These are phyloP conservation scores for Aureobasidium sp. DNA, from an alignment of 2,329 filamentous ascomycete species.

Conservation along the genomic window DNA sequence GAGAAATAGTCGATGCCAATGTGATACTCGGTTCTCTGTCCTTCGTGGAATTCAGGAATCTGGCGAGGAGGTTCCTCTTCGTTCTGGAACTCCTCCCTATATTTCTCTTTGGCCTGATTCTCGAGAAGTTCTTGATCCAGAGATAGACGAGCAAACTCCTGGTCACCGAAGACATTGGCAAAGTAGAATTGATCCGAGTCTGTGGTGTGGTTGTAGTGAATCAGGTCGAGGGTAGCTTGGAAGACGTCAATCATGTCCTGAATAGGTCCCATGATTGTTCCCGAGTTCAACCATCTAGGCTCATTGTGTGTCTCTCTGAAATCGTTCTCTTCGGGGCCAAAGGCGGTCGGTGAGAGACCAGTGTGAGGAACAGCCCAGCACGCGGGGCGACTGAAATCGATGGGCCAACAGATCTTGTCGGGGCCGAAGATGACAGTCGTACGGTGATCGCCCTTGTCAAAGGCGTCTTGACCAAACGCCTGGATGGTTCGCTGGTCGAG, in stretches of 20 bases:
- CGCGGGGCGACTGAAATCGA: conserved; percentile 24
- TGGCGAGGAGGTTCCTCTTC: conserved; percentile 30
- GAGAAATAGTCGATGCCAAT: conserved; percentile 44
- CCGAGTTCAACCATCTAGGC: conserved; percentile 44
- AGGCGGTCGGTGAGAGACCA: conserved; percentile 31
- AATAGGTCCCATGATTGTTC: conserved; percentile 39
- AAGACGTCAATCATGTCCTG: conserved; percentile 34
- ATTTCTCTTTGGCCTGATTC: conserved; percentile 21
- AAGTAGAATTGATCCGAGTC: conserved; percentile 42
- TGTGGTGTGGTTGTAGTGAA: conserved; percentile 27
- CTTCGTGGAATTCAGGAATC: conserved; percentile 28
- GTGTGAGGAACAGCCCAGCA: conserved; percentile 28
- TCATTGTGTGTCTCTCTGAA: conserved; percentile 30
- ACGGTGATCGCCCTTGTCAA: conserved; percentile 4
- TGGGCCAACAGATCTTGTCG: conserved; percentile 30
- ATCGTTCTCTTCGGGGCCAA: conserved; percentile 30
- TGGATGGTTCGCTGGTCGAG: conserved; percentile 18
- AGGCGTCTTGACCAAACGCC: conserved; percentile 6
- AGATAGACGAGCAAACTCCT: conserved; percentile 44
- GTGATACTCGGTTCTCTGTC: conserved; percentile 40
- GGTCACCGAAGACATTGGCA: conserved; percentile 46
- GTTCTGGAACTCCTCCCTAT: conserved; percentile 18
- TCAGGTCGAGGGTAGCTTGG: conserved; percentile 33
- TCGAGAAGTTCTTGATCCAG: conserved; percentile 29
- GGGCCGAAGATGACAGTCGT: conserved; percentile 27